A percentile compares a stretch with the other conserved stretches of the same genome.
phyloP scores from a whole-genome alignment of 2,329 filamentous ascomycete genomes.

The Xylaria sp. region DNA sequence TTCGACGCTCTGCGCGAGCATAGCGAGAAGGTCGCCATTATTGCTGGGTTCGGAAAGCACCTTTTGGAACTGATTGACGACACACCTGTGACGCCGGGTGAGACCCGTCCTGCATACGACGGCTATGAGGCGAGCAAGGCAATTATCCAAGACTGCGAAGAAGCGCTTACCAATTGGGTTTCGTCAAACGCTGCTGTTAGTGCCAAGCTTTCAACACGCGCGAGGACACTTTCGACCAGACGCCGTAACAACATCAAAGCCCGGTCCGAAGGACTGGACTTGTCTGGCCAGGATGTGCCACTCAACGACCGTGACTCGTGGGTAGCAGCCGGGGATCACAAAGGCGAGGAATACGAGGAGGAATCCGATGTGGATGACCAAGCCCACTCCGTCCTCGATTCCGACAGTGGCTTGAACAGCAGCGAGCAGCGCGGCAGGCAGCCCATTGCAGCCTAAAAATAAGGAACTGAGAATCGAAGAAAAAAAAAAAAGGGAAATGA shows the following conservation, averaged over 20 bases:
- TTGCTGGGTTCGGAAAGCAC: slow-evolving; percentile 97
- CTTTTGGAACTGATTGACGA: slow-evolving; percentile 97
- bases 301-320: slow-evolving; percentile 84
- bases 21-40: slow-evolving; percentile 97
- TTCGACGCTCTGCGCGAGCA: slow-evolving; percentile 98
- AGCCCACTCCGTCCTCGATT: slow-evolving; percentile 63
- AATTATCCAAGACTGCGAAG: slow-evolving; percentile 99
- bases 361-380: slow-evolving; percentile 75
- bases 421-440: slow-evolving; percentile 57
- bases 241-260: slow-evolving; percentile 77
- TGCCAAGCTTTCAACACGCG: slow-evolving; percentile 86
- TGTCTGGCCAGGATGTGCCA: slow-evolving; percentile 83
- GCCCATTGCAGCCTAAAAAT: slow-evolving; percentile 30
- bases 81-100: slow-evolving; percentile 94
- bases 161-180: slow-evolving; percentile 97
- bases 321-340: slow-evolving; percentile 77
- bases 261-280: slow-evolving; percentile 78
- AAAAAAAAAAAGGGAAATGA: background rate
- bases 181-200: slow-evolving; percentile 87
- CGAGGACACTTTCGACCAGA: slow-evolving; percentile 87
- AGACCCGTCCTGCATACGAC: slow-evolving; percentile 95
- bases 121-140: slow-evolving; percentile 98
- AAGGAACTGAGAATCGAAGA: background rate
- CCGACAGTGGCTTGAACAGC: slow-evolving; percentile 64
- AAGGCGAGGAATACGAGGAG: slow-evolving; percentile 66